Conservation (phyloP, 2,329 filamentous ascomycete species). For the Stagonosporopsis tanaceti region DNA sequence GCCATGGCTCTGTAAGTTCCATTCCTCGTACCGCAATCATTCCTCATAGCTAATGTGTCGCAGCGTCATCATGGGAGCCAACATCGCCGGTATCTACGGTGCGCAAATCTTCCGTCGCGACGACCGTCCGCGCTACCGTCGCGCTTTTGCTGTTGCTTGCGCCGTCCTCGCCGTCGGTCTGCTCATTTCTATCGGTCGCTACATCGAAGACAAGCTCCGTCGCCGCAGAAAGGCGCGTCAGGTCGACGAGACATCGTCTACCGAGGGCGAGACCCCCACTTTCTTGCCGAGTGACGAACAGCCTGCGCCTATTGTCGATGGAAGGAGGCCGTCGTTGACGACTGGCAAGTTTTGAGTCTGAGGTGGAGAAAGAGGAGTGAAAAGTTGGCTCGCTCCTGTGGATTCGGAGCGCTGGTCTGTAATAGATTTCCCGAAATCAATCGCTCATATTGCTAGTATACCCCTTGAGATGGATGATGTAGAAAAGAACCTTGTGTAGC, state of each 20-base stretch:
- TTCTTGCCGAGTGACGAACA: conserved; percentile 19
- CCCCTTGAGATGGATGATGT: background rate
- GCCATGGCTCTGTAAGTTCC: conserved; percentile 64
- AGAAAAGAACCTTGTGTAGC: too few relatives aligned
- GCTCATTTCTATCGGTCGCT: conserved; percentile 53
- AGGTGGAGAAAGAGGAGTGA: too few relatives aligned
- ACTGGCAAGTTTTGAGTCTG: background rate
- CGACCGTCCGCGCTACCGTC: conserved; percentile 61
- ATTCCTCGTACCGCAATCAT: background rate
- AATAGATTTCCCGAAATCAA: background rate
- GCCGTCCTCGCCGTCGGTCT: conserved; percentile 57
- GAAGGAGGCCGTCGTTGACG: conserved; percentile 4
- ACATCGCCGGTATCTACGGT: conserved; percentile 68
- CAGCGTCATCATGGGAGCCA: conserved; percentile 68
- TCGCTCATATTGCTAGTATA: background rate
- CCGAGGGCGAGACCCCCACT: conserved; percentile 11
- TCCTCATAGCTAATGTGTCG: background rate
- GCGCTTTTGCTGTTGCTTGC: conserved; percentile 59
- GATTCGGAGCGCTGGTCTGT: background rate
- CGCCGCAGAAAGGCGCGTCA: conserved; percentile 19
- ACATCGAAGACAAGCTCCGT: conserved; percentile 52
- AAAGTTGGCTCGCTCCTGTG: too few relatives aligned
- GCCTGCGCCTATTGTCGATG: conserved; percentile 23
- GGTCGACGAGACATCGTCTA: conserved; percentile 16
- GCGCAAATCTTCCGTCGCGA: conserved; percentile 66